Evolutionary conservation across 345 rosid species (phyloP), one percentile per base, ranked within the genome.

Genomic region (Euphorbia peplus): DNA sequence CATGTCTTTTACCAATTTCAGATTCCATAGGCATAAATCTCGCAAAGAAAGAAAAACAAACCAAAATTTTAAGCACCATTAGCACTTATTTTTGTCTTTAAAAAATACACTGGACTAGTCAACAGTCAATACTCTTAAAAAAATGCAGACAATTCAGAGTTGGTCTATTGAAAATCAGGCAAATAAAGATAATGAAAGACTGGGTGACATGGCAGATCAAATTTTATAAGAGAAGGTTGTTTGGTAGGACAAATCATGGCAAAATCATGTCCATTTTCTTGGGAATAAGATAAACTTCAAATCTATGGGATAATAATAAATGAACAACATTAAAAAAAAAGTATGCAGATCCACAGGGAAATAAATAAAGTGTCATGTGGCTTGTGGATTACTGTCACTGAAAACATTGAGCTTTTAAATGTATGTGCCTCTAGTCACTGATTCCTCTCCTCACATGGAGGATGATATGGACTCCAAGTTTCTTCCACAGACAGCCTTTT

Each of bases 391-490:
- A 63, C 51, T 73, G 80, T 77, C 83, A 72, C 80, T 75, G 80
- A 73, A 76, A 73, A 64, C 75, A 68, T 77, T 18, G 67, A 72
- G 66, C 64, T 50, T 78, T 73, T 69, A 68, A 74, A 71, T 71
- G 61, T 71, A 82, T 73, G 78, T 32, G 3, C 37, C 37, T 80
- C n/a, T n/a, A n/a, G n/a, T n/a, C n/a, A 58, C 72, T 60, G 86
- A 83, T 77, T 80, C 82, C 75, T 70, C 58, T n/a, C 81, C 81
- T 82, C 91, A 85, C 91, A 81, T 87, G 91, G 70, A 54, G 58
- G 71, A 69, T 60, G 13, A 26, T 41, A 4, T 39, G 22, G 28
- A 19, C 15, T 10, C 10, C 61, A 46, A 39, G 63, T 61, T 73
- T 64, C 74, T 70, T 75, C 46, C 60, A 70, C 29, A 37, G 54